Conservation (phyloP, 2,329 filamentous ascomycete species). For the Coniochaeta ligniaria region DNA sequence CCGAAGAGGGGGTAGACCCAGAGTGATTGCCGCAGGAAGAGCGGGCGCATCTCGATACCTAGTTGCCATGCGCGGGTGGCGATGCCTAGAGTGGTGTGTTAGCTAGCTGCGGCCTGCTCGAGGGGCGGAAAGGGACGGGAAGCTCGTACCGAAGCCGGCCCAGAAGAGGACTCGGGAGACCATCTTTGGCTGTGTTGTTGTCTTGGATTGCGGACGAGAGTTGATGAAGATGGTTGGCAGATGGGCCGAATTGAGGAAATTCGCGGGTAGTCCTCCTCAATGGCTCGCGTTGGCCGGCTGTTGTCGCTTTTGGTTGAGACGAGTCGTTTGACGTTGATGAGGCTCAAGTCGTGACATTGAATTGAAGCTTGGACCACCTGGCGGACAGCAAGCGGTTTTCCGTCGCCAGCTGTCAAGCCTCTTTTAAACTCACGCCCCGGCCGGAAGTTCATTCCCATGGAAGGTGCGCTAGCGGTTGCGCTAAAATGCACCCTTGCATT, state of each 20-base stretch:
- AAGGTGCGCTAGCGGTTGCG: not conserved
- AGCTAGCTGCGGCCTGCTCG: slow-evolving; percentile 3
- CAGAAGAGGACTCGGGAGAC: slow-evolving; percentile 69
- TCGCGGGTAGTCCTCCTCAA: not conserved
- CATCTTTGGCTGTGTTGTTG: slow-evolving; percentile 27
- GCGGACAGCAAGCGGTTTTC: not conserved
- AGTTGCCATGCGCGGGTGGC: slow-evolving; percentile 93
- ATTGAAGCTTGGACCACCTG: not conserved
- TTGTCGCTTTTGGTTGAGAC: not conserved
- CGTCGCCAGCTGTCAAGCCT: not conserved
- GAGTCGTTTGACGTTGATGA: not conserved
- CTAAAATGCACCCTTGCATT: not conserved
- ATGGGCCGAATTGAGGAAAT: not conserved
- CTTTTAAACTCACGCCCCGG: not conserved
- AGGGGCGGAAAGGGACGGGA: slow-evolving; percentile 12
- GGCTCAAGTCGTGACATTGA: slow-evolving; percentile 1
- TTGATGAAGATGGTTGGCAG: not conserved
- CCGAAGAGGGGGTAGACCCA: slow-evolving; percentile 92
- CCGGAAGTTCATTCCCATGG: not conserved
- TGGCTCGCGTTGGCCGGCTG: not conserved
- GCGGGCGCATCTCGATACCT: slow-evolving; percentile 95
- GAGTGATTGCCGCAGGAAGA: slow-evolving; percentile 76
- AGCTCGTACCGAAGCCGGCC: slow-evolving; percentile 76
- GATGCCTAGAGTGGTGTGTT: slow-evolving; percentile 53
- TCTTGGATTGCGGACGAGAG: not conserved